These are phyloP conservation scores for Erysimum cheiri DNA, from an alignment of 441 rosid species.

Conservation along the genomic window DNA sequence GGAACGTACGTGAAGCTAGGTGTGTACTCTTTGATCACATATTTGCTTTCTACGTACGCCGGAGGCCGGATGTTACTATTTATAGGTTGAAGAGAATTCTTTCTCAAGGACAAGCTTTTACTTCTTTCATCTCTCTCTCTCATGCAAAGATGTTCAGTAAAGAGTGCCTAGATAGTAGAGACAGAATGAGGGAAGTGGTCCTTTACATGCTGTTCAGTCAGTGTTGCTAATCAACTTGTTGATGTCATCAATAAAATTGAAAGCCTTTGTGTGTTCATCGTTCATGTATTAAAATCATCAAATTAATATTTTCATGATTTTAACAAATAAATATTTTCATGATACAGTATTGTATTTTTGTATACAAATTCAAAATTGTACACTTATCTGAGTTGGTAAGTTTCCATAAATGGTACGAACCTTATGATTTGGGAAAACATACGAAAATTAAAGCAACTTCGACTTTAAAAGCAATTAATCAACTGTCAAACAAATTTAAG, in stretches of 20 bases:
- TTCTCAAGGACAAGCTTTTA: conserved; percentile 30
- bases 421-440: conserved; percentile 9
- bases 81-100: conserved; percentile 25
- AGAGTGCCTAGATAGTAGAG: conserved; percentile 2
- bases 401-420: conserved; percentile 1
- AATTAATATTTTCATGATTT: background rate
- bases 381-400: conserved; percentile 5
- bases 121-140: conserved; percentile 12
- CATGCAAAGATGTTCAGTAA: conserved; percentile 2
- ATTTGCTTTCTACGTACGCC: background rate
- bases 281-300: conserved; percentile 13
- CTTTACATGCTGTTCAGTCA: conserved; percentile 26
- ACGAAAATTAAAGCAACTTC: background rate
- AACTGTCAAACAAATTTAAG: background rate
- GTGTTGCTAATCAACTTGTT: conserved; percentile 21
- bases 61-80: conserved; percentile 20
- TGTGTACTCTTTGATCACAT: conserved; percentile 16
- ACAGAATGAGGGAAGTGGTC: conserved; percentile 25
- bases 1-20: conserved; percentile 5
- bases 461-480: background rate
- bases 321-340: too few species aligned
- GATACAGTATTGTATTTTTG: background rate
- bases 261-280: conserved; percentile 21
- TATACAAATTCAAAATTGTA: background rate
- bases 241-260: conserved; percentile 21